phyloP scores from a whole-genome alignment of 495 filamentous ascomycete species.

The Hypoxylon intermedium region DNA sequence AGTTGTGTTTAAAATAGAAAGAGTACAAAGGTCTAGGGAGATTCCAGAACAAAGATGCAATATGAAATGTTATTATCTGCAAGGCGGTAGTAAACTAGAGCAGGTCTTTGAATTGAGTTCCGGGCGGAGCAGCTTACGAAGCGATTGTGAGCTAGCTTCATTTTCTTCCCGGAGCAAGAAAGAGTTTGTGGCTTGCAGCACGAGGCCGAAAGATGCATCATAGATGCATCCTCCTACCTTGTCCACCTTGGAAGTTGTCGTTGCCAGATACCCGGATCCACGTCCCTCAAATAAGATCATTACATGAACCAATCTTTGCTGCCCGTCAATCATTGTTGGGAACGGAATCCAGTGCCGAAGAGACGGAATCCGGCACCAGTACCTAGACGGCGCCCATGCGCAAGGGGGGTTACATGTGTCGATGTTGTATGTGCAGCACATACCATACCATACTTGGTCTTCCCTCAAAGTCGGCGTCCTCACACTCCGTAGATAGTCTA shows the following conservation, averaged over 20 bases:
- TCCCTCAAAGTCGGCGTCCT: neutral
- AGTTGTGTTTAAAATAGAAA: no score
- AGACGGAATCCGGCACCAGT: no score
- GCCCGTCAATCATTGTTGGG: no score
- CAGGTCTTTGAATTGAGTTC: no score
- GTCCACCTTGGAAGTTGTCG: constrained; percentile 12
- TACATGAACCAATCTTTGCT: no score
- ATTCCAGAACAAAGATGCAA: no score
- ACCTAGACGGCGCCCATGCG: neutral
- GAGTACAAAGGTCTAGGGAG: no score
- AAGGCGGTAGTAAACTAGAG: no score
- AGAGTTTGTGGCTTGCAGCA: constrained; percentile 16
- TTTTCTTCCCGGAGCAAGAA: constrained; percentile 7
- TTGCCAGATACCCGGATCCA: constrained; percentile 1
- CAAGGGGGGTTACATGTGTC: neutral
- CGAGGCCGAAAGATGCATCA: constrained; percentile 17
- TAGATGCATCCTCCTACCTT: constrained; percentile 13
- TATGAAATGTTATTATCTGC: no score
- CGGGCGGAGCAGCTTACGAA: constrained; percentile 28
- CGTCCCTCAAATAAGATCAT: neutral
- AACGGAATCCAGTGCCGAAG: no score
- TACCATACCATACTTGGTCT: neutral
- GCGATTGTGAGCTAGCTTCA: constrained; percentile 6
- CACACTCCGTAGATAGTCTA: constrained; percentile 8
- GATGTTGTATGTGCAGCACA: neutral